Evolutionary conservation across 2,329 filamentous ascomycete species (phyloP), one percentile per base, ranked within the genome.

Genomic region (Penicillium corylophilum): DNA sequence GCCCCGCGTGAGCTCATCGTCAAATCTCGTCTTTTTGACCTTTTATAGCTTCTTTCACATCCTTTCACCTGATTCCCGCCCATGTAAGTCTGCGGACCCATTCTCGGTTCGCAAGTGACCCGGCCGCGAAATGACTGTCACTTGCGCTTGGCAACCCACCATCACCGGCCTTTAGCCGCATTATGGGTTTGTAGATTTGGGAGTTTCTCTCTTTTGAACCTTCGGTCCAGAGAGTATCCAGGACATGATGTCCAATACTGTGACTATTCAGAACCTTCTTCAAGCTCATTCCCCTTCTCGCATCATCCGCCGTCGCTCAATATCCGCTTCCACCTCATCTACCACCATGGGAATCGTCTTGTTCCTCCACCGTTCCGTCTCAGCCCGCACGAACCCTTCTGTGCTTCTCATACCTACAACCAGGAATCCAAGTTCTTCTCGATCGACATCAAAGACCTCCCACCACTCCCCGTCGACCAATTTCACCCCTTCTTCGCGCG

Each of bases 361-460:
- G 18, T 70, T 71, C n/a, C 76, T 75, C 75, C 83, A 80, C 45
- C 79, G 80, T 45, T 79, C 77, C 62, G 72, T 79, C 64, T 89
- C 85, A 38, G 78, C 78, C 53, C 72, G 74, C 48, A 85, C 83
- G 73, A 88, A 90, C 0, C 83, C 85, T 56, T 88, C 85, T 48
- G 95, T 76, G 64, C 92, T 96, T 55, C 84, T 78, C 81, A 96
- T 83, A 0, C 82, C 91, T 10, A 96, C 89, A 3, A 95, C 91
- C 51, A 97, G 73, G 62, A 97, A 97, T 0, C 94, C 94, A 31
- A 99, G 78, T 69, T 96, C 91, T 76, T 99, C 94, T 45, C 94
- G 81, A 64, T 96, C 92, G 7, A 94, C 89, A 71, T 99, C 94
- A 70, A 97, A 97, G 0, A 97, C 90, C 71, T 96, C 92, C 94